phyloP scores from a whole-genome alignment of 805 yeast genomes.

The Schwanniomyces occidentalis region DNA sequence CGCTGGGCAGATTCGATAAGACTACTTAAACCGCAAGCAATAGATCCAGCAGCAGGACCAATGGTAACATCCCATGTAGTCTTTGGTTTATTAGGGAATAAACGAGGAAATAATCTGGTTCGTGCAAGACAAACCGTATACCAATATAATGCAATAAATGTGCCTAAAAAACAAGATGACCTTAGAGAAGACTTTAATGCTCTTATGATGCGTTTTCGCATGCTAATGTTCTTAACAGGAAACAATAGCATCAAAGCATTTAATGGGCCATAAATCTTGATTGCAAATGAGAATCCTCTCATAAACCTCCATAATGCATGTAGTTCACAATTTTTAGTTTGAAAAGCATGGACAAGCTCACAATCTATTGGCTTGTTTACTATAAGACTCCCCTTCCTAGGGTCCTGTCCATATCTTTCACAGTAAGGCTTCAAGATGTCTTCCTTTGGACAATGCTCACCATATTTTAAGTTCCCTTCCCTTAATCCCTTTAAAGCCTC shows the following conservation, averaged over 20 bases:
- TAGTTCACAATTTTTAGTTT: slow-evolving; percentile 40
- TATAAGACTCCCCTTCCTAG: slow-evolving; percentile 26
- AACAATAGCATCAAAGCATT: slow-evolving; percentile 33
- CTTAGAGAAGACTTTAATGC: slow-evolving; percentile 31
- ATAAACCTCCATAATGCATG: slow-evolving; percentile 48
- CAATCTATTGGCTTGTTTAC: slow-evolving; percentile 38
- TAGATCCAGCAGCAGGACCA: slow-evolving; percentile 42
- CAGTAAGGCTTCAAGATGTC: slow-evolving; percentile 33
- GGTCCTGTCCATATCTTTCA: slow-evolving; percentile 32
- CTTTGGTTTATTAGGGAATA: slow-evolving; percentile 36
- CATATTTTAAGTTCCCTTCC: slow-evolving; percentile 33
- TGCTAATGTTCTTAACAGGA: slow-evolving; percentile 17
- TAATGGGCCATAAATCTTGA: slow-evolving; percentile 42
- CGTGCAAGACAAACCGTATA: slow-evolving; percentile 48
- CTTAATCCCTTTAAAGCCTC: slow-evolving; percentile 31
- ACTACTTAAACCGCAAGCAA: slow-evolving; percentile 43
- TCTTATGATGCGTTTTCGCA: slow-evolving; percentile 15
- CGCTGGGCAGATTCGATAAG: slow-evolving; percentile 39
- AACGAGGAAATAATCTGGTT: slow-evolving; percentile 36
- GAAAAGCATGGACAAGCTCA: slow-evolving; percentile 40
- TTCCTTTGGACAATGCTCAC: slow-evolving; percentile 26
- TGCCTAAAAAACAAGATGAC: slow-evolving; percentile 45
- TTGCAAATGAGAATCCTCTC: slow-evolving; percentile 42
- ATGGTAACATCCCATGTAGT: slow-evolving; percentile 38
- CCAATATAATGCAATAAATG: slow-evolving; percentile 46